Evolutionary conservation across 495 filamentous ascomycete genomes (phyloP), one percentile per base, ranked within the genome.

Genomic region (Podospora pseudocomata): DNA sequence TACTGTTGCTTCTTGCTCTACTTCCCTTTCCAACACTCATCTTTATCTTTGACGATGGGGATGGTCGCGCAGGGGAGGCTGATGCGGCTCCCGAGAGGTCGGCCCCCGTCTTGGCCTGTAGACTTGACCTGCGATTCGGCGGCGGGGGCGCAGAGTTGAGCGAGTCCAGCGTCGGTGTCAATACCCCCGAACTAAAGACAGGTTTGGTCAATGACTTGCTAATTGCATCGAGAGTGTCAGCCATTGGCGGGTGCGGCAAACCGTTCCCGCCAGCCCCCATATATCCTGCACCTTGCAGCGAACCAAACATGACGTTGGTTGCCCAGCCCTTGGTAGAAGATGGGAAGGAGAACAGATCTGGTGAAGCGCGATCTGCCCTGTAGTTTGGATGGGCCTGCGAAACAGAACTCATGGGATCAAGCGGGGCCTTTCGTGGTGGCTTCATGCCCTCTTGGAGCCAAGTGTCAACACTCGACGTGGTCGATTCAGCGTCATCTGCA

Each of bases 261-360:
- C 19, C 39, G 39, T 65, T 68, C 2, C 72, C 63, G 60, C 70
- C 32, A 57, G 78, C 57, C 60, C 79, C 74, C 26, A 73, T 63
- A 66, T 79, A 82, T 4, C 78, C 79, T 28, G 62, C 68, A 2
- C 79, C 80, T 11, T 71, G 75, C 9, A 80, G 70, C 7, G 75
- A 67, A 7, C 80, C 82, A 61, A 80, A 83, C 68, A 83, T 83
- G 30, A 73, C 77, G 28, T 78, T 72, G 15, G 80, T 75, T 26
- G 77, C 77, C 82, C 81, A 84, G 13, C 78, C 79, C 57, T 64
- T 63, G 2, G 73, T 67, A 59, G 73, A 72, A 0, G 65, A 63
- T 5, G 82, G 81, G 64, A 84, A 83, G 0, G 80, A 79, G 60
- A 84, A 84, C 16, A 84, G 73, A 68, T 83, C 82, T 0, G 81